Evolutionary conservation across 345 rosid genomes (phyloP), one percentile per base, ranked within the genome.

Genomic region (Alliaria petiolata): DNA sequence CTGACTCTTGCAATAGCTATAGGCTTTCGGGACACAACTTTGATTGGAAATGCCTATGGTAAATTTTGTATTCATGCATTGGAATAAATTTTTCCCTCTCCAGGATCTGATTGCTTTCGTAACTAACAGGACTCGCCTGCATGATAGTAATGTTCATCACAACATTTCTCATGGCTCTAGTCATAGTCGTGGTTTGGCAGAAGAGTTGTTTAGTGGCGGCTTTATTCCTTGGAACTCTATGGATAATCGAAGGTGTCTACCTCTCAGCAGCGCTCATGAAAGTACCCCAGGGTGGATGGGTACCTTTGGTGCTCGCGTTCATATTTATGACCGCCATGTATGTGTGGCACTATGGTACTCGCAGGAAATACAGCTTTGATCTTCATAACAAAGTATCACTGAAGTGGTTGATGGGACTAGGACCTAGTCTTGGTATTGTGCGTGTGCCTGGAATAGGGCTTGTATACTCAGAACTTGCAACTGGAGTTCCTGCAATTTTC

Each of bases 391-490:
- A 93, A 85, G 97, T 93, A 51, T 91, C 97, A 0, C 72, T 87
- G 46, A 93, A 83, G 76, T 93, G 97, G 98, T 61, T 93, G 69
- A 85, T 93, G 22, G 93, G 98, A 38, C 75, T 93, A 81, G 98
- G 92, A 35, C 98, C 98, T 49, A 90, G 97, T 73, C 98, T 93
- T 49, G 97, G 96, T 9, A 90, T 93, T 56, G 96, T 93, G 54
- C 97, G 96, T 20, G 98, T 93, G 39, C 96, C 95, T 17, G 97
- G 98, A 47, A 90, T 90, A 72, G 98, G 98, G 46, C 93, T 93
- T 35, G 81, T 93, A 56, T 91, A 93, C 79, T 86, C 98, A 0
- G 98, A 93, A 74, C 77, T 90, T 65, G 98, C 97, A 33, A 87
- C 97, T 5, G 97, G 98, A 30, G 89, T 93, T 67, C 97, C 98